These are phyloP conservation scores for Beauveria rudraprayagi DNA, from an alignment of 2,329 filamentous ascomycete species.

Conservation along the genomic window DNA sequence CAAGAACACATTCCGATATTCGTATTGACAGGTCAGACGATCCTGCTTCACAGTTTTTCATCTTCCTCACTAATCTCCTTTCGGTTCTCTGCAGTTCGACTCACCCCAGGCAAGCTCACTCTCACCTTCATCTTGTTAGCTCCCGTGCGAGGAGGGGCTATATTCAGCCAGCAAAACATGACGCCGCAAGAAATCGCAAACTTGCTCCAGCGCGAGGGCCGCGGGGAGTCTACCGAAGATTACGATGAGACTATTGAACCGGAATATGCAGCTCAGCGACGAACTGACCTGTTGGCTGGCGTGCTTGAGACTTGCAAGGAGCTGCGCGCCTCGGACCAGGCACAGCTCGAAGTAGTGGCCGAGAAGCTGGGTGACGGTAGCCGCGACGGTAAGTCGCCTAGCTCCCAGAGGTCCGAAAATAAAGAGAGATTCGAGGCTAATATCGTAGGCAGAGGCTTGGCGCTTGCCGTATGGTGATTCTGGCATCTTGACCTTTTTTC, in stretches of 20 bases:
- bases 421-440: constrained; percentile 12
- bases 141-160: not conserved
- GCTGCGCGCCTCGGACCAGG: constrained; percentile 31
- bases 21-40: not conserved
- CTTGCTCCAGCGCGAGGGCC: constrained; percentile 28
- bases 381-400: constrained; percentile 40
- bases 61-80: not conserved
- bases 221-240: constrained; percentile 18
- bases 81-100: not conserved
- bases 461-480: constrained; percentile 49
- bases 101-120: not conserved
- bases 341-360: constrained; percentile 37
- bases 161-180: constrained; percentile 17
- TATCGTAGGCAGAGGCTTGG: constrained; percentile 38
- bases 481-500: constrained; percentile 49
- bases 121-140: not conserved
- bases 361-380: constrained; percentile 48
- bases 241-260: constrained; percentile 21
- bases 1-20: too few relatives aligned
- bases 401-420: not conserved
- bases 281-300: constrained; percentile 26
- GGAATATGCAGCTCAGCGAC: constrained; percentile 16
- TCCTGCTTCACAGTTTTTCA: not conserved
- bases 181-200: constrained; percentile 30
- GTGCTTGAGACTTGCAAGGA: constrained; percentile 32